These are phyloP conservation scores for Prinsepia uniflora DNA, from an alignment of 306 rosid genomes.

Conservation along the genomic window DNA sequence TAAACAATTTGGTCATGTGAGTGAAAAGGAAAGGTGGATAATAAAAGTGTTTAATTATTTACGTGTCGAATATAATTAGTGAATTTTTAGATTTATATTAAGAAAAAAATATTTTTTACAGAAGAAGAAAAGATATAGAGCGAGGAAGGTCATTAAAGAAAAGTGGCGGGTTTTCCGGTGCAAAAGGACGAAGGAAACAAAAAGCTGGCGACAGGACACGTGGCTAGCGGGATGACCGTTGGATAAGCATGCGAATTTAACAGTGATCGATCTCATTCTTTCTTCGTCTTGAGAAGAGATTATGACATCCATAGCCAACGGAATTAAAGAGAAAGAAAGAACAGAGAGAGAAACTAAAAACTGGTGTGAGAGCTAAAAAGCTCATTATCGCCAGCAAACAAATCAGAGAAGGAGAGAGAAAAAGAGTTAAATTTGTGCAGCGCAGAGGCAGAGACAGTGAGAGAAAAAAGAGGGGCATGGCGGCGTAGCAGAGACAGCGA, in stretches of 20 bases:
- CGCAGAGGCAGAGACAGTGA: conserved; percentile 41
- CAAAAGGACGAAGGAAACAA: conserved; percentile 46
- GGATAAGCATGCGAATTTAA: conserved; percentile 29
- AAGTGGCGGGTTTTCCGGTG: conserved; percentile 98
- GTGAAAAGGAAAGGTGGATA: conserved; percentile 6
- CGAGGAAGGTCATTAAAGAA: conserved; percentile 39
- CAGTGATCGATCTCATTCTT: conserved; percentile 21
- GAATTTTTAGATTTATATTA: background rate
- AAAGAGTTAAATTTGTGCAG: conserved; percentile 14
- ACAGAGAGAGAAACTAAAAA: conserved; percentile 33
- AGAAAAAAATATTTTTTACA: background rate
- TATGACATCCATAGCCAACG: conserved; percentile 37
- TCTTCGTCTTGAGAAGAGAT: conserved; percentile 30
- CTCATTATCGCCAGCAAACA: conserved; percentile 16
- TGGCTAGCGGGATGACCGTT: background rate
- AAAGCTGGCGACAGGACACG: conserved; percentile 49
- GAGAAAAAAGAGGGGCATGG: conserved; percentile 48
- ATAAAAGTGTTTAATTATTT: background rate
- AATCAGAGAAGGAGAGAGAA: conserved; percentile 14
- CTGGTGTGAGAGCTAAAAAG: conserved; percentile 36
- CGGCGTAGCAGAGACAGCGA: conserved; percentile 71
- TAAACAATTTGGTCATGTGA: conserved; percentile 11
- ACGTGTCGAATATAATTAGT: conserved; percentile 7
- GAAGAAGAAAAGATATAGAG: background rate
- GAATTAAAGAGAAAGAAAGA: conserved; percentile 18